phyloP scores from a whole-genome alignment of 805 yeast species.

The Ogataea philodendri region DNA sequence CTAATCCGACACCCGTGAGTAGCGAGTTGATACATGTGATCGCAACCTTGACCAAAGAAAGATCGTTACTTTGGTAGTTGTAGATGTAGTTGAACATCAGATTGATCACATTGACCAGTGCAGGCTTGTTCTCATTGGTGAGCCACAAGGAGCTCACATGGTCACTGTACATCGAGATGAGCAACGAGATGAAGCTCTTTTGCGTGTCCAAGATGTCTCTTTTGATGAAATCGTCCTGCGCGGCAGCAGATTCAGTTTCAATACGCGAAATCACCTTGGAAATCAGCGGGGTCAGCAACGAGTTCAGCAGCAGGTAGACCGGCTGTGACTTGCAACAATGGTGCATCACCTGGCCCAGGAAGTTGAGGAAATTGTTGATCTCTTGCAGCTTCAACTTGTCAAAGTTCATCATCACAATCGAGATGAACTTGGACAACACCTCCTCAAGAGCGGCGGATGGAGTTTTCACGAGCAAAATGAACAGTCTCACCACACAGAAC shows the following conservation, averaged over 20 bases:
- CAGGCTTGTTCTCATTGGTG: constrained; percentile 55
- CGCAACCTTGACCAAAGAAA: constrained; percentile 65
- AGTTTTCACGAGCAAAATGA: constrained; percentile 60
- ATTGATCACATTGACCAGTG: constrained; percentile 58
- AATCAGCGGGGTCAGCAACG: constrained; percentile 71
- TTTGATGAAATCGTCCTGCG: constrained; percentile 35
- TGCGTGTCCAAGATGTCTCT: constrained; percentile 67
- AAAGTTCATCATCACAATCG: constrained; percentile 56
- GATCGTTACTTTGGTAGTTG: constrained; percentile 52
- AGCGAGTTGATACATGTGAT: constrained; percentile 66
- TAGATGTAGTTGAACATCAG: constrained; percentile 64
- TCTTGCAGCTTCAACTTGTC: constrained; percentile 61
- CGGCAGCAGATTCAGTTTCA: constrained; percentile 22
- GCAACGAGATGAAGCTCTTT: constrained; percentile 64
- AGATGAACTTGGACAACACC: constrained; percentile 66
- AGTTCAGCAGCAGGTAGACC: constrained; percentile 71
- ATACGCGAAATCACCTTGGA: constrained; percentile 51
- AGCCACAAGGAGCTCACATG: constrained; percentile 75
- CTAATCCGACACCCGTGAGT: constrained; percentile 63
- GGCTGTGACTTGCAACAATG: constrained; percentile 62
- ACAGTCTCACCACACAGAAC: constrained; percentile 82
- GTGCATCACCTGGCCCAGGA: constrained; percentile 86
- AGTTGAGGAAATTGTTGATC: constrained; percentile 76
- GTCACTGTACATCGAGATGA: constrained; percentile 71
- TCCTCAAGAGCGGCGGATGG: constrained; percentile 36